Base-by-base conservation (phyloP, 331 rosid species). In the Rhamnella rubrinervis region DNA sequence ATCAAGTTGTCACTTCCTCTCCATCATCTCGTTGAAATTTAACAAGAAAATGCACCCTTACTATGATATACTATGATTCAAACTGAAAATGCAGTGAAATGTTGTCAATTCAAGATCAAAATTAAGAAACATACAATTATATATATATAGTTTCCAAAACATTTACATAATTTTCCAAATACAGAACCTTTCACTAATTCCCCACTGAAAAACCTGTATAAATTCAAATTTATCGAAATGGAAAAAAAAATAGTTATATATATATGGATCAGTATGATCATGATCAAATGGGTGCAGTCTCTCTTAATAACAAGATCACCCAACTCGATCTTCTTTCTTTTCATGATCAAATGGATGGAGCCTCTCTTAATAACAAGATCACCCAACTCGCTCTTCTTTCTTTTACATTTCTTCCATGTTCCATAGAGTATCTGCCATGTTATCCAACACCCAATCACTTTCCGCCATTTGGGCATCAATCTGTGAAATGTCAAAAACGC, bases 361-460 rank as follows among this genome's bases (percentile, higher is more conserved):
- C 15, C 52, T 38, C 10, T 38, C 26, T 31, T 53, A n/a, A 20
- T n/a, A 10, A n/a, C 21, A 13, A 21, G 6, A 52, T 4, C 57
- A 13, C 2, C 6, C 19, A 1, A 49, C 60, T 66, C 35, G 8
- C n/a, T 46, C 26, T 23, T 71, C 66, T 57, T 71, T 51, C 67
- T 71, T 59, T 82, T 78, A 85, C 76, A 80, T 71, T 65, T 82
- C 71, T 63, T 81, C 86, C 90, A 89, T 71, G 84, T 87, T 81
- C 98, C 96, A 92, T 28, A 89, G 78, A 66, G 73, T 56, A 37
- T 86, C 89, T 49, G 65, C 82, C 84, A 78, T 71, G 80, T 73
- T 77, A 51, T 74, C 71, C 15, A 70, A 15, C 71, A 78, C 47
- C 96, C 98, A 92, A 23, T 86, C 84, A 78, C 63, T 65, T 25